These are phyloP conservation scores for Sistotremastrum suecicum DNA, from an alignment of 768 basidiomycete species.

Conservation along the genomic window DNA sequence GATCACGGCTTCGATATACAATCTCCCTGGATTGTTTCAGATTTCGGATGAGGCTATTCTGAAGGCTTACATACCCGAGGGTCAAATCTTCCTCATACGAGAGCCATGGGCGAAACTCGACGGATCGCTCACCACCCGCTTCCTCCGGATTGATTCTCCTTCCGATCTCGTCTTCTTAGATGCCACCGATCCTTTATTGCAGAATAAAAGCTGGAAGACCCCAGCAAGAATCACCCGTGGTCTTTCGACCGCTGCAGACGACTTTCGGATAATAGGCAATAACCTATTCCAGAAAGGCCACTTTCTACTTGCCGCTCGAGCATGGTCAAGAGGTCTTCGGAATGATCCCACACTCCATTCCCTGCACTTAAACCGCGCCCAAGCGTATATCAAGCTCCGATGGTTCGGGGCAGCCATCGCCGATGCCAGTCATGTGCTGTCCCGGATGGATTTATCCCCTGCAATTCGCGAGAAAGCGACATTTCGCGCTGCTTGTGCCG, in stretches of 20 bases:
- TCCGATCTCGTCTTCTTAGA: constrained; percentile 15
- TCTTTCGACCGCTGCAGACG: constrained; percentile 1
- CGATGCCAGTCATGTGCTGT: constrained; percentile 12
- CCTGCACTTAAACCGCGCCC: constrained; percentile 16
- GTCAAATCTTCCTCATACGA: constrained; percentile 15
- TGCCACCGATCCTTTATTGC: constrained; percentile 5
- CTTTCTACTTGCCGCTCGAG: constrained; percentile 14
- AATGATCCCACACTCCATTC: constrained; percentile 7
- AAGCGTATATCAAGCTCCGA: constrained; percentile 12
- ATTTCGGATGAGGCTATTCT: constrained; percentile 7
- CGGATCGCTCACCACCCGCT: background rate
- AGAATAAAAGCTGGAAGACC: constrained; percentile 1
- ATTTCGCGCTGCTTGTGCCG: constrained; percentile 11
- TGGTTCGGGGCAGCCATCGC: constrained; percentile 12
- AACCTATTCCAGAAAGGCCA: constrained; percentile 8
- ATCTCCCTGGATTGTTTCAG: constrained; percentile 13
- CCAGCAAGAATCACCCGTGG: background rate
- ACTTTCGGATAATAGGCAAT: constrained; percentile 15
- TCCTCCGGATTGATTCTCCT: constrained; percentile 19
- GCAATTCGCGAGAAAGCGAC: constrained; percentile 11
- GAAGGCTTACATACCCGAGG: constrained; percentile 16
- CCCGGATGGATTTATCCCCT: background rate
- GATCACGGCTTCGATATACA: constrained; percentile 12
- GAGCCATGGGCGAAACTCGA: constrained; percentile 17
- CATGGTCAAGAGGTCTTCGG: constrained; percentile 13